Base-by-base conservation (phyloP, 352 stramenopile species). In the Globisporangium spinosum region DNA sequence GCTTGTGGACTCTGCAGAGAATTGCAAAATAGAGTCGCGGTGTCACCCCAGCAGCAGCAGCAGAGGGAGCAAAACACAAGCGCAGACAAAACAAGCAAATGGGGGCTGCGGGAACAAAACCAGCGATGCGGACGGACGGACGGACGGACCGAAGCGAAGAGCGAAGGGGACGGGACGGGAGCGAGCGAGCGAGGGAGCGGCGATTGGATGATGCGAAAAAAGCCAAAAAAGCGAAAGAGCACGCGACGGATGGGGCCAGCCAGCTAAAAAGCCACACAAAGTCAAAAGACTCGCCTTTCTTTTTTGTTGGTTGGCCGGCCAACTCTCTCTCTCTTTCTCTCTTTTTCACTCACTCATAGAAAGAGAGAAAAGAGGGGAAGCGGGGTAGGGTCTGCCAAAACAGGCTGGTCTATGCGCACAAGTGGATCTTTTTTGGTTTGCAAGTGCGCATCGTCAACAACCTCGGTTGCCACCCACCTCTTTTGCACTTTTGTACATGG, bases 1-100 rank as follows among this genome's bases (percentile, higher is more conserved):
- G 54, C 32, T 74, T 82, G 71, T 70, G 75, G 77, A 76, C 75
- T 78, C 75, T 74, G 70, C 35, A 72, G 75, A 70, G 64, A 82
- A 79, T 79, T 79, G 75, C 73, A 74, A 73, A 82, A 79, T 82
- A 81, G 54, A 58, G 54, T 34, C 25, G 54, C 20, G 22, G 0
- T 45, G 38, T 45, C 38, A 45, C 10, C 22, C 29, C 29, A 32
- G 29, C 29, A 32, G 29, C 29, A 32, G 29, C 29, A 25, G 25
- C 29, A 38, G 54, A 32, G 25, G 53, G 53, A 32, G 25, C 54
- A 29, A 32, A 40, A 35, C 53, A 29, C 53, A 29, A 29, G 3
- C 49, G 49, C 54, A 56, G 40, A 40, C 54, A 58, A 58, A 58
- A 58, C 51, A 25, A 58, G 23, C 53, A 45, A 45, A 17, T 20